Evolutionary conservation across 768 basidiomycete genomes (phyloP), one percentile per base, ranked within the genome.

Genomic region (Agrocybe pediades): DNA sequence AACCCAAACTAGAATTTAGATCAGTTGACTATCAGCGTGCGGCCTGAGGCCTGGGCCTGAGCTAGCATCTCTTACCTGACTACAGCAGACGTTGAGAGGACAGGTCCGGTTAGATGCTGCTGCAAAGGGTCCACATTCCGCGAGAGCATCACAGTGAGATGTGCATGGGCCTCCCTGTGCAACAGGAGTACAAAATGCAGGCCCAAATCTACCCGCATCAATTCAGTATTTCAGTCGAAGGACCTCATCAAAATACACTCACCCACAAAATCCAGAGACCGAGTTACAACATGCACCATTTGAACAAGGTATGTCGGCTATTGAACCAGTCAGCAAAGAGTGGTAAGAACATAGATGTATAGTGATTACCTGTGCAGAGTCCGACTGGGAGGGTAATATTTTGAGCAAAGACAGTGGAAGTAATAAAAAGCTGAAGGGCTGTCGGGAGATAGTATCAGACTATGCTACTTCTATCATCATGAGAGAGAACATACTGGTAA

Each of bases 121-220:
- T 21, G 52, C 52, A 29, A 53, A 53, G 17, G 45, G 45, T 11
- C 52, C 52, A 26, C 52, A 53, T 47, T 53, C 52, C 15, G 52
- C 52, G 13, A 41, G 20, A 9, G 52, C 52, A 41, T 47, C 45
- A 9, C 52, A 53, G 19, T 53, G 39, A 26, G 29, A 20, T 17
- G 26, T 51, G 20, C 41, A 36, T 21, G 44, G 17, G 2, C 44
- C 44, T 13, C 44, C 44, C 3, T 9, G 8, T 11, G 44, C 2
- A 5, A 45, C 21, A 7, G 44, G 19, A 4, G 44, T 45, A n/a
- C 44, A 45, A 26, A 45, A 45, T 6, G 6, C 44, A 9, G 44
- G 44, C 8, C 44, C 44, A 25, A 45, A 45, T 2, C 44, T 45
- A 24, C 15, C 3, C 9, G 7, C n/a, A 8, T 17, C 6, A 8